A percentile compares a stretch with the other conserved stretches of the same genome.
Evolutionary conservation across 225 moss, liverwort and hornwort species (phyloP).

Genomic region (Pseudisothecium myosuroides): DNA sequence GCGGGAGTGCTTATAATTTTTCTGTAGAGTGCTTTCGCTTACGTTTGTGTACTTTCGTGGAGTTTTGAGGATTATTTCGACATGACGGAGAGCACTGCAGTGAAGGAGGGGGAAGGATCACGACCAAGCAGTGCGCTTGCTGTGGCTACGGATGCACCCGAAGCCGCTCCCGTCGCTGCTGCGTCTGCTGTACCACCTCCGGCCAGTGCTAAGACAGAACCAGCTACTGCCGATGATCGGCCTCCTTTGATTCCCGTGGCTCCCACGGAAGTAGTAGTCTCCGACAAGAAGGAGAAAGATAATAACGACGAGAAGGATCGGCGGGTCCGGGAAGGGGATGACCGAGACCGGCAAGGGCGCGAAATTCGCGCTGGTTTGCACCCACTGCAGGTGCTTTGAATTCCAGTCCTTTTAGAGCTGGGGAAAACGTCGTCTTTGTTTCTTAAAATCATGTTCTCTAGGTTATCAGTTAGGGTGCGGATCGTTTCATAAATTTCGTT

Average conservation of each 20-base stretch:
- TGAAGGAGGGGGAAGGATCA: slow-evolving; percentile 25
- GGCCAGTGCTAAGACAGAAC: not conserved
- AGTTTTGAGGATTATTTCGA: not conserved
- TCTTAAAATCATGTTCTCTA: not conserved
- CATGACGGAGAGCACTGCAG: slow-evolving; percentile 35
- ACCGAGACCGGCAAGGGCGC: slow-evolving; percentile 77
- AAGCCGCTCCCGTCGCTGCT: not conserved
- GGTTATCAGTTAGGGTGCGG: not conserved
- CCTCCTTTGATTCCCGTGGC: slow-evolving; percentile 26
- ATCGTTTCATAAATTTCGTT: not conserved
- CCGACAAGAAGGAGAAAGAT: slow-evolving; percentile 31
- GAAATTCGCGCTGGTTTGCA: slow-evolving; percentile 78
- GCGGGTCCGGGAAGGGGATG: slow-evolving; percentile 63
- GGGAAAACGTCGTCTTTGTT: not conserved
- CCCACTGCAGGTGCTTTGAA: slow-evolving; percentile 62
- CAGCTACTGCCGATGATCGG: slow-evolving; percentile 14
- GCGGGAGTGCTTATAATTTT: not conserved
- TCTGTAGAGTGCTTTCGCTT: not conserved
- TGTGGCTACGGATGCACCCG: not conserved
- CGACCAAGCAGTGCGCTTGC: not conserved
- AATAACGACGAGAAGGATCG: slow-evolving; percentile 61
- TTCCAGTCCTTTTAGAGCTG: not conserved
- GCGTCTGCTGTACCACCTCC: not conserved
- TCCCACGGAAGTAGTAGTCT: not conserved
- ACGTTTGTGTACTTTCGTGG: not conserved